A percentile compares a stretch with the other conserved stretches of the same genome.
Evolutionary conservation across 1,284 basidiomycete genomes (phyloP).

Genomic region (Ustilago loliicola): DNA sequence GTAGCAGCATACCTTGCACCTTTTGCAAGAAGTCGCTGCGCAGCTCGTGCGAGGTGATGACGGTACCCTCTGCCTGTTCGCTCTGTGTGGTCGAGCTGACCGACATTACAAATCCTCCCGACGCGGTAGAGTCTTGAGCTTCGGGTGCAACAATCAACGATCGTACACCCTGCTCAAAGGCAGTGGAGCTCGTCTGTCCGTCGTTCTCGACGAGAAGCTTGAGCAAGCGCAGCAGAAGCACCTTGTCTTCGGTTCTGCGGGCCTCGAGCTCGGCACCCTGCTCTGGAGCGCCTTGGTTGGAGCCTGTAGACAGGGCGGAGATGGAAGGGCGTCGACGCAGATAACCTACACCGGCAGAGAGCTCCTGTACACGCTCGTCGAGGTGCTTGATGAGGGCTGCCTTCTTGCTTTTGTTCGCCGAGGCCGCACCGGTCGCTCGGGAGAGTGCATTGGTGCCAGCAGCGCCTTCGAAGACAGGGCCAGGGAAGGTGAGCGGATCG

Average conservation of each 20-base stretch:
- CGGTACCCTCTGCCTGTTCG: constrained; percentile 19
- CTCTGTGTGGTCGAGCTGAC: constrained; percentile 15
- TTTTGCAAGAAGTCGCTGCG: constrained; percentile 58
- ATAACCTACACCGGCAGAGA: constrained; percentile 64
- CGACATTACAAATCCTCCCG: constrained; percentile 34
- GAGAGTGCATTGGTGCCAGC: constrained; percentile 52
- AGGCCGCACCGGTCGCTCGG: constrained; percentile 48
- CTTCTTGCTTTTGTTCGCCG: constrained; percentile 62
- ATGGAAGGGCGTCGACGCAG: constrained; percentile 53
- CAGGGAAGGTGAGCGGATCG: constrained; percentile 63
- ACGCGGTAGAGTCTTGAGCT: constrained; percentile 11
- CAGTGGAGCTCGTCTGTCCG: constrained; percentile 51
- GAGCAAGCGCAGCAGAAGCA: constrained; percentile 61
- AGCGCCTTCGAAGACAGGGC: constrained; percentile 63
- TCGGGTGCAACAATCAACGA: constrained; percentile 37
- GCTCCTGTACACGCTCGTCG: constrained; percentile 61
- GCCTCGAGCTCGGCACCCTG: constrained; percentile 49
- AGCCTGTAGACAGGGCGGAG: constrained; percentile 24
- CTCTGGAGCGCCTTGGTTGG: constrained; percentile 16
- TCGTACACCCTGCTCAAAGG: constrained; percentile 54
- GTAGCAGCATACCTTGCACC: constrained; percentile 62
- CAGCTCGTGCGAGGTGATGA: constrained; percentile 60
- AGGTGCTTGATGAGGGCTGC: constrained; percentile 58
- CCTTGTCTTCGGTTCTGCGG: constrained; percentile 63
- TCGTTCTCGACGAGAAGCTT: constrained; percentile 65